Base-by-base conservation (phyloP, 495 filamentous ascomycete genomes). In the Hypoxylon perforatum region DNA sequence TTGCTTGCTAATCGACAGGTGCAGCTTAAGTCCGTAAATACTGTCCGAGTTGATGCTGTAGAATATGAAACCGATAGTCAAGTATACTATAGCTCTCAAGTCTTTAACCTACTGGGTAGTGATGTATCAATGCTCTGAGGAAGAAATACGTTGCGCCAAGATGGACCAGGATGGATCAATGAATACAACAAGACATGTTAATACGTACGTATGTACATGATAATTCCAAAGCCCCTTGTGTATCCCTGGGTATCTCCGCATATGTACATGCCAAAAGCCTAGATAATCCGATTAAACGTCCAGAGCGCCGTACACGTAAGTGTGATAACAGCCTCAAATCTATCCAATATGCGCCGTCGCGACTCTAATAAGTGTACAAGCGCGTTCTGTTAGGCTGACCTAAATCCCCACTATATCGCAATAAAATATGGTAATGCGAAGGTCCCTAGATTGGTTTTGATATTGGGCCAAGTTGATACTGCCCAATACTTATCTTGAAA, bases 211-310 rank as follows among this genome's bases (percentile, higher is more conserved):
- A 48, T 17, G 49, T 48, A 50, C 55, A 56, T 41, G 25, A 41
- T 39, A 50, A 63, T 50, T 30, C 23, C 30, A 50, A 57, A 35
- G 2, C 42, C 51, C 35, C 5, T 51, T 28, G 51, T 63, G 18
- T 63, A 48, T 56, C 23, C 10, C 22, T 63, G 60, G 60, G 60
- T 63, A 63, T 63, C 60, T 63, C 25, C 30, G 12, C n/a, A 33
- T 50, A 50, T 63, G 39, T 42, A 51, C 57, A 51, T 51, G 30
- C 18, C 57, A 51, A 60, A 41, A 19, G 12, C 17, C 1, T 15
- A 42, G 4, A 10, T 8, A 10, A 14, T 42, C 21, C 35, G 35
- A 10, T 47, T 30, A n/a, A 4, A 42, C 21, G 33, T 21, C 42
- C 44, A 35, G 15, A 63, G 55, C 51, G 51, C 60, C 60, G 39